phyloP scores from a whole-genome alignment of 768 basidiomycete genomes.

The Mycena galopus region DNA sequence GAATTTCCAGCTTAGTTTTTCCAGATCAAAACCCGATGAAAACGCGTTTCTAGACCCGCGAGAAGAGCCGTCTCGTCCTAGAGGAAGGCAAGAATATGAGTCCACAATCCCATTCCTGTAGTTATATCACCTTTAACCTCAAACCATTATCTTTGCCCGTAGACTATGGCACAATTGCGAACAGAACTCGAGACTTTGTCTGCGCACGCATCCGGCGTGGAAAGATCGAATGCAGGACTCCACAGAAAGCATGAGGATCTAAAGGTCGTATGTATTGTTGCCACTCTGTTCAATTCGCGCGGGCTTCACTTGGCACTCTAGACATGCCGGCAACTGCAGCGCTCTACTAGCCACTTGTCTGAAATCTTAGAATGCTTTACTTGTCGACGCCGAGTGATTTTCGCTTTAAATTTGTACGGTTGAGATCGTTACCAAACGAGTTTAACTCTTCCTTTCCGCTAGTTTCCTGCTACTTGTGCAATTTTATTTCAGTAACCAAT shows the following conservation, averaged over 20 bases:
- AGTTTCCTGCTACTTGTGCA: too few species aligned
- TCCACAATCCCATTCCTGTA: background rate
- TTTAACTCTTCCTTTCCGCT: too few species aligned
- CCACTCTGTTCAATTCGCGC: too few species aligned
- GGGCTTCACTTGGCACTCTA: background rate
- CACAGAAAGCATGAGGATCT: background rate
- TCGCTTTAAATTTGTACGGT: too few species aligned
- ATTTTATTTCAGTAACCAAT: too few species aligned
- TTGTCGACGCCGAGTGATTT: too few species aligned
- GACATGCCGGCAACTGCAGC: background rate
- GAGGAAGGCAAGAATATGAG: background rate
- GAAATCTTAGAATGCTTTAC: too few species aligned
- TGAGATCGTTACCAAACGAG: too few species aligned
- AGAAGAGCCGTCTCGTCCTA: background rate
- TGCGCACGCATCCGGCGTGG: background rate
- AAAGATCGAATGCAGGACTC: background rate
- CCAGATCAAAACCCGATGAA: background rate
- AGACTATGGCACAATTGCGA: background rate
- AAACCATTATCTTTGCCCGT: background rate
- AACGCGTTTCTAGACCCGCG: background rate
- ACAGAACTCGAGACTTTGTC: background rate
- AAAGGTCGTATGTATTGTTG: background rate
- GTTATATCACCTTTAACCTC: background rate
- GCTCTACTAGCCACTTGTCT: too few species aligned
- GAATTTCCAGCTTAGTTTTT: background rate